Evolutionary conservation across 1,284 basidiomycete genomes (phyloP).

Genomic region (Meripilus lineatus): DNA sequence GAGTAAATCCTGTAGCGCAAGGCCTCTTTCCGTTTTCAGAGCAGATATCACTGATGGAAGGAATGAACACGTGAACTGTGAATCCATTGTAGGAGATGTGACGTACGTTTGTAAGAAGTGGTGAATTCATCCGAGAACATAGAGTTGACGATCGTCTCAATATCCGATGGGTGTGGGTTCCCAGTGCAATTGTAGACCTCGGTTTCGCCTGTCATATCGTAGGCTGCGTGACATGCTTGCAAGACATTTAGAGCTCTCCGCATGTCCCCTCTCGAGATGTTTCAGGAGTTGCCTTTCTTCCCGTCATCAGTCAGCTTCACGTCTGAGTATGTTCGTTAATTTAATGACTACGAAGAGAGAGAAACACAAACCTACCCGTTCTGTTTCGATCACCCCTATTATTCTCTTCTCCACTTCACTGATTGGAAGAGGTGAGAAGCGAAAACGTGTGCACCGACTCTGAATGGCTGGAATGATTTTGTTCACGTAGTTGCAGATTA

Average conservation of each 20-base stretch:
- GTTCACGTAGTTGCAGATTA: slow-evolving; percentile 99
- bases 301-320: slow-evolving; percentile 87
- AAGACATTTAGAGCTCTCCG: slow-evolving; percentile 93
- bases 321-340: slow-evolving; percentile 43
- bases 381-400: slow-evolving; percentile 76
- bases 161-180: slow-evolving; percentile 91
- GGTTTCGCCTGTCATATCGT: slow-evolving; percentile 82
- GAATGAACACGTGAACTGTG: slow-evolving; percentile 1
- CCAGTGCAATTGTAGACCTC: slow-evolving; percentile 98
- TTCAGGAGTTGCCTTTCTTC: slow-evolving; percentile 85
- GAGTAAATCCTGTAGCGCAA: slow-evolving; percentile 95
- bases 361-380: slow-evolving; percentile 57
- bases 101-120: slow-evolving; percentile 78
- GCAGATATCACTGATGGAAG: slow-evolving; percentile 71
- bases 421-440: slow-evolving; percentile 93
- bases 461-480: slow-evolving; percentile 99
- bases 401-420: slow-evolving; percentile 83
- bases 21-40: slow-evolving; percentile 87
- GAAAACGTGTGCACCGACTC: slow-evolving; percentile 95
- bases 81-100: not conserved
- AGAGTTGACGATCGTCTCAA: slow-evolving; percentile 88
- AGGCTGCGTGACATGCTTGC: slow-evolving; percentile 97
- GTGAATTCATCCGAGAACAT: slow-evolving; percentile 98
- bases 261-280: slow-evolving; percentile 96
- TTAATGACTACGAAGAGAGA: not conserved